A percentile compares a stretch with the other conserved stretches of the same genome.
These are phyloP conservation scores for Acanthamoeba polyphaga DNA, from an alignment of 208 protist species.

Conservation along the genomic window DNA sequence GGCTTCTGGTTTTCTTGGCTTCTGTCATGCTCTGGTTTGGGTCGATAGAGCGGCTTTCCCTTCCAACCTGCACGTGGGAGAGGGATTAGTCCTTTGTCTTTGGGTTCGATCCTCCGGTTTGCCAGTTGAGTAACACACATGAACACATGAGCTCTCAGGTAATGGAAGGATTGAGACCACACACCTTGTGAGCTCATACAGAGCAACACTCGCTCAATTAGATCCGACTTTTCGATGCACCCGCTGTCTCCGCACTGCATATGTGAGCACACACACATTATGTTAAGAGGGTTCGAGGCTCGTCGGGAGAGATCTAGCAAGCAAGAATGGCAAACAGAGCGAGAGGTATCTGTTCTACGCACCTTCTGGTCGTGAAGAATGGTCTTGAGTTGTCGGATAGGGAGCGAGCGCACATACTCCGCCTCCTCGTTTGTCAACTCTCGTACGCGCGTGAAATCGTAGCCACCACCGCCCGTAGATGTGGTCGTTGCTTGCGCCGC, in stretches of 20 bases:
- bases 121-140: too few relatives aligned
- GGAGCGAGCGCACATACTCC: neutral
- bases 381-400: neutral
- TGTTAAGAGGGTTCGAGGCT: too few relatives aligned
- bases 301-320: too few relatives aligned
- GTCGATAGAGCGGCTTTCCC: neutral
- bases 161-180: too few relatives aligned
- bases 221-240: constrained; percentile 11
- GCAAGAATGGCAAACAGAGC: too few relatives aligned
- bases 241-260: constrained; percentile 14
- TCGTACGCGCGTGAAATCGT: neutral
- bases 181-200: neutral
- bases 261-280: neutral
- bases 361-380: constrained; percentile 26
- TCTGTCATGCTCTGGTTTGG: neutral
- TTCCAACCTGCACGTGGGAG: neutral
- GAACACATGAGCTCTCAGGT: too few relatives aligned
- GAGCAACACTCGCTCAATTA: neutral
- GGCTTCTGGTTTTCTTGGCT: neutral
- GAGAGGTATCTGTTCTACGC: neutral
- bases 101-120: too few relatives aligned
- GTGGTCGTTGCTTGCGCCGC: neutral
- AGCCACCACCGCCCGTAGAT: neutral
- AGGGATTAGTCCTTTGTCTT: too few relatives aligned
- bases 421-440: neutral